Conservation (phyloP, 1,284 basidiomycete genomes). For the Austroboletus novae-zelandiae region DNA sequence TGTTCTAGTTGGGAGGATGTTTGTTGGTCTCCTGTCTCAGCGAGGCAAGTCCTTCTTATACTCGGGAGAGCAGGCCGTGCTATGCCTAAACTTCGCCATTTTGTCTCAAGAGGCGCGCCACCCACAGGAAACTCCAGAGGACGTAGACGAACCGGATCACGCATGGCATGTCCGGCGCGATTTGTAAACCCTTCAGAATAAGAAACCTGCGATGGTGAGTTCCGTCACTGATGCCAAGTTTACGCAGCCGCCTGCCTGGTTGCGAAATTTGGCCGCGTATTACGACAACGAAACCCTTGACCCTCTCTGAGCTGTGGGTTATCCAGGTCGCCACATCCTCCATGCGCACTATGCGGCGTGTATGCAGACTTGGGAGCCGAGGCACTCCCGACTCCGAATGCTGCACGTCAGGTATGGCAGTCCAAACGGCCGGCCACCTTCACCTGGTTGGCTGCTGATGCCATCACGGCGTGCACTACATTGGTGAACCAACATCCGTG, state of each 20-base stretch:
- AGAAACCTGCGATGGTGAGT: too few relatives aligned
- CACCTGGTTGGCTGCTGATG: not conserved
- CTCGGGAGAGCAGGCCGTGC: not conserved
- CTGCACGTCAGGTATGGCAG: not conserved
- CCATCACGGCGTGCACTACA: not conserved
- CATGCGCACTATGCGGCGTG: too few relatives aligned
- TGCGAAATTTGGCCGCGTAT: not conserved
- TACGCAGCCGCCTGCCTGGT: too few relatives aligned
- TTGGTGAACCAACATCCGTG: too few relatives aligned
- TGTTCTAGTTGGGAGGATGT: not conserved
- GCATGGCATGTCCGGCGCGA: too few relatives aligned
- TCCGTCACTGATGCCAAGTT: too few relatives aligned
- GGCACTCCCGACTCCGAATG: not conserved
- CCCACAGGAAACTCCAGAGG: too few relatives aligned
- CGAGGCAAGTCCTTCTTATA: not conserved
- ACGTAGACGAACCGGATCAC: too few relatives aligned
- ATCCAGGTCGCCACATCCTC: not conserved
- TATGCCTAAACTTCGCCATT: not conserved
- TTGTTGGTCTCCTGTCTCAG: not conserved
- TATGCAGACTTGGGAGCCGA: not conserved
- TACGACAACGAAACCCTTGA: constrained; percentile 11
- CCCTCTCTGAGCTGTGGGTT: not conserved
- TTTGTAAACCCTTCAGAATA: too few relatives aligned
- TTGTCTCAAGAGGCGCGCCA: too few relatives aligned
- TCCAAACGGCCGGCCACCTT: not conserved